Evolutionary conservation across 2,329 filamentous ascomycete genomes (phyloP).

Genomic region (Alternaria atra): DNA sequence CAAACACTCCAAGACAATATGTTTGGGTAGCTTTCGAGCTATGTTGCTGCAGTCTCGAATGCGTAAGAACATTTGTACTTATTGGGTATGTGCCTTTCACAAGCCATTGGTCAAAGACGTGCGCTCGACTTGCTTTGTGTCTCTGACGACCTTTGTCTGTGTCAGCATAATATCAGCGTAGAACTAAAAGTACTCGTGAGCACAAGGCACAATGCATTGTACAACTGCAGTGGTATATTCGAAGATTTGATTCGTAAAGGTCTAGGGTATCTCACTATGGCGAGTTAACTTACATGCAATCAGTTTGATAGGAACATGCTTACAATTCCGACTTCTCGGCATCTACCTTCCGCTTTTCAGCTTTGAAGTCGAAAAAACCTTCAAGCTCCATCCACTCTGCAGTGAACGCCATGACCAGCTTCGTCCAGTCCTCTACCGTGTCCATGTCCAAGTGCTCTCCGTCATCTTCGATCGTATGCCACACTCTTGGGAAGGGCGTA

Average conservation of each 20-base stretch:
- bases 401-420: conserved; percentile 82
- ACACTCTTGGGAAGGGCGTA: conserved; percentile 79
- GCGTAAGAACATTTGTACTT: background rate
- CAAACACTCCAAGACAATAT: background rate
- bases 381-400: conserved; percentile 87
- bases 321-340: conserved; percentile 49
- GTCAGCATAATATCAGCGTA: background rate
- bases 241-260: conserved; percentile 13
- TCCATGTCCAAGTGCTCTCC: conserved; percentile 83
- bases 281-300: conserved; percentile 30
- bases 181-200: background rate
- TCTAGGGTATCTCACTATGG: conserved; percentile 44
- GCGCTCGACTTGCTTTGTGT: background rate
- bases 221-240: background rate
- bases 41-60: background rate
- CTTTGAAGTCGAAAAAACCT: conserved; percentile 43
- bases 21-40: background rate
- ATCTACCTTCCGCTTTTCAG: conserved; percentile 24
- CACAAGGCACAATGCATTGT: background rate
- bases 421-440: conserved; percentile 88
- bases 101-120: conserved; percentile 1
- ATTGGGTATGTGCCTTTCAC: conserved; percentile 1
- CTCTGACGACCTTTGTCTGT: conserved; percentile 12
- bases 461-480: conserved; percentile 88
- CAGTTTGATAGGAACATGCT: conserved; percentile 32